phyloP scores from a whole-genome alignment of 1,139 yeast genomes.

The Kluyveromyces marxianus region DNA sequence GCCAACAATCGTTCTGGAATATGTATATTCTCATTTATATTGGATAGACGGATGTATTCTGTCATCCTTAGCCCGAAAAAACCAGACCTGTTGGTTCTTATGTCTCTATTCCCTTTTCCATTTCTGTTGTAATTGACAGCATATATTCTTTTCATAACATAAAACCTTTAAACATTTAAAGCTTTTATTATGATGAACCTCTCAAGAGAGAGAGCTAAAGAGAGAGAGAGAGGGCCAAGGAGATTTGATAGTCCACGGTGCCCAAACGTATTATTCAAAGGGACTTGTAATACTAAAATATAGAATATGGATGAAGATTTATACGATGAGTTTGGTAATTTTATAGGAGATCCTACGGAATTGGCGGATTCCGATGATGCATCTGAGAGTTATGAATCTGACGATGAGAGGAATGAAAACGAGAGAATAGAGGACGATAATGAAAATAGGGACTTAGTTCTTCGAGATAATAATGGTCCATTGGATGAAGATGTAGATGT shows the following conservation, averaged over 20 bases:
- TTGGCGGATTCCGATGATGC: slow-evolving; percentile 36
- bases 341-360: slow-evolving; percentile 44
- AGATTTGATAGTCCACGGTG: too few relatives aligned
- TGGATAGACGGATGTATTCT: slow-evolving; percentile 20
- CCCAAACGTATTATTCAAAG: too few relatives aligned
- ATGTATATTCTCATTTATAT: slow-evolving; percentile 3
- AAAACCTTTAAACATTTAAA: too few relatives aligned
- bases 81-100: too few relatives aligned
- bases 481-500: slow-evolving; percentile 61
- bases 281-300: too few relatives aligned
- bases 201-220: too few relatives aligned
- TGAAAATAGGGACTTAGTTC: not conserved
- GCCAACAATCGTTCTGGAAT: slow-evolving; percentile 16
- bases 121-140: too few relatives aligned
- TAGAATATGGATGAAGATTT: slow-evolving; percentile 39
- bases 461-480: slow-evolving; percentile 16
- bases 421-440: slow-evolving; percentile 14
- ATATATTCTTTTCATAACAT: too few relatives aligned
- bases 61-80: slow-evolving; percentile 10
- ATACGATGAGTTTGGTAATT: slow-evolving; percentile 82
- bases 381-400: slow-evolving; percentile 2
- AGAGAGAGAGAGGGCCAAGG: too few relatives aligned
- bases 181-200: too few relatives aligned
- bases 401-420: slow-evolving; percentile 16
- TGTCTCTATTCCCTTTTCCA: too few relatives aligned